Percentiles rank a stretch among this genome's conserved stretches.
Conservation (phyloP, 768 basidiomycete genomes). For the Omphalotus guepiniiformis region DNA sequence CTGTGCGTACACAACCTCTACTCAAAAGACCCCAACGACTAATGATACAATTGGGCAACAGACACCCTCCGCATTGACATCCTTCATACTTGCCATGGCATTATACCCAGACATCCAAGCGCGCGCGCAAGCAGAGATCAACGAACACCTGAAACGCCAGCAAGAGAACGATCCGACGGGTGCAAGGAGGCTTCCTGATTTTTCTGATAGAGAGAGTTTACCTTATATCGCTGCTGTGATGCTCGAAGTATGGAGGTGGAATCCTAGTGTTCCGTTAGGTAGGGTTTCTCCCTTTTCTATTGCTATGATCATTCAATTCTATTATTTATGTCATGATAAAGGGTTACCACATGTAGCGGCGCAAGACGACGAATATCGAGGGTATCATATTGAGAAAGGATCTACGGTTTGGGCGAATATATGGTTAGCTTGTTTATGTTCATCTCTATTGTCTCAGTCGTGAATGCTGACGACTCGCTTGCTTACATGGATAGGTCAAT, state of each 20-base stretch:
- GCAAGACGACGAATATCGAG: constrained; percentile 30
- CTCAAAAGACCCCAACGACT: too few species aligned
- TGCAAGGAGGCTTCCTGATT: constrained; percentile 3
- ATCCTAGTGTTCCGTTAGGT: constrained; percentile 13
- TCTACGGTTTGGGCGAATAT: constrained; percentile 27
- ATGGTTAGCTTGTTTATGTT: too few species aligned
- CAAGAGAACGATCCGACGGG: background rate
- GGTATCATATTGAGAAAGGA: constrained; percentile 29
- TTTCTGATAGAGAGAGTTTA: constrained; percentile 4
- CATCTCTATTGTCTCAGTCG: background rate
- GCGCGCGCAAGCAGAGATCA: constrained; percentile 8
- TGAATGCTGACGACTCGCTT: background rate
- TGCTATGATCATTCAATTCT: too few species aligned
- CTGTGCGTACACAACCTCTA: constrained; percentile 10
- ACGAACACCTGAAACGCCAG: too few species aligned
- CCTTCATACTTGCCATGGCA: constrained; percentile 26
- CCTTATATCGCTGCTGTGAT: constrained; percentile 3
- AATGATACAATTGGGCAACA: too few species aligned
- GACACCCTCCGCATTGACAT: constrained; percentile 21
- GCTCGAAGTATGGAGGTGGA: constrained; percentile 5
- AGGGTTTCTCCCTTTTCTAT: too few species aligned
- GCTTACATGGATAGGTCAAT: background rate
- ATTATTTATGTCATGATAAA: too few species aligned
- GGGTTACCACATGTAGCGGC: constrained; percentile 17
- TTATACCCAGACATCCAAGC: constrained; percentile 10